These are phyloP conservation scores for Trichopus zeylanicus DNA, from an alignment of 116 monocot genomes.

Conservation along the genomic window DNA sequence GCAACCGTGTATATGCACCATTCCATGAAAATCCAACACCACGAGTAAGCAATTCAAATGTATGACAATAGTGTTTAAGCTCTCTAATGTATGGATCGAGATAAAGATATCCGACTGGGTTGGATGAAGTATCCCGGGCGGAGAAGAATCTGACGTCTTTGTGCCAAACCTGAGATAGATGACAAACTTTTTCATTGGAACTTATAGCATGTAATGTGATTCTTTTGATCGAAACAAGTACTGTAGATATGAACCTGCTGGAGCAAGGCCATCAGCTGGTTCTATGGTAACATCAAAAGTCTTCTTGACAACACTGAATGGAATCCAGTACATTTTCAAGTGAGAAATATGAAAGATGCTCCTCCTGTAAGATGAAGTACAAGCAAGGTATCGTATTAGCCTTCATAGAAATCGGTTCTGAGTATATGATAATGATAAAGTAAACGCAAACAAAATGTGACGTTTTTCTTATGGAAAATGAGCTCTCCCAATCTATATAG, in stretches of 20 bases:
- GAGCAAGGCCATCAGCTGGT: conserved; percentile 4
- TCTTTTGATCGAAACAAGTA: not conserved
- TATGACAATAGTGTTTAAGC: not conserved
- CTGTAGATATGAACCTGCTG: not conserved
- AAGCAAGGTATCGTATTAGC: no score
- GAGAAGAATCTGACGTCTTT: not conserved
- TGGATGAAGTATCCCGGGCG: not conserved
- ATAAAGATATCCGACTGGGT: not conserved
- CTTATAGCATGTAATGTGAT: no score
- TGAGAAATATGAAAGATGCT: not conserved
- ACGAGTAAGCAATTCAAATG: not conserved
- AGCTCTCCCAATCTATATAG: no score
- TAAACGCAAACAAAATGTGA: no score
- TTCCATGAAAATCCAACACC: not conserved
- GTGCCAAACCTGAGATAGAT: conserved; percentile 1
- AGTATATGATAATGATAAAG: no score
- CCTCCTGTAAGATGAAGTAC: not conserved
- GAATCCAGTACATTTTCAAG: not conserved
- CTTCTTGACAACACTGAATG: not conserved
- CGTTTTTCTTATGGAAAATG: no score
- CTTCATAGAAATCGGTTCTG: no score
- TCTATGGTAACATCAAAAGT: not conserved
- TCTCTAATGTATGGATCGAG: not conserved
- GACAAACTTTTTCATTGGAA: not conserved
- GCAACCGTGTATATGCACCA: not conserved